Evolutionary conservation across 768 basidiomycete genomes (phyloP).

Genomic region (Lactarius psammicola): DNA sequence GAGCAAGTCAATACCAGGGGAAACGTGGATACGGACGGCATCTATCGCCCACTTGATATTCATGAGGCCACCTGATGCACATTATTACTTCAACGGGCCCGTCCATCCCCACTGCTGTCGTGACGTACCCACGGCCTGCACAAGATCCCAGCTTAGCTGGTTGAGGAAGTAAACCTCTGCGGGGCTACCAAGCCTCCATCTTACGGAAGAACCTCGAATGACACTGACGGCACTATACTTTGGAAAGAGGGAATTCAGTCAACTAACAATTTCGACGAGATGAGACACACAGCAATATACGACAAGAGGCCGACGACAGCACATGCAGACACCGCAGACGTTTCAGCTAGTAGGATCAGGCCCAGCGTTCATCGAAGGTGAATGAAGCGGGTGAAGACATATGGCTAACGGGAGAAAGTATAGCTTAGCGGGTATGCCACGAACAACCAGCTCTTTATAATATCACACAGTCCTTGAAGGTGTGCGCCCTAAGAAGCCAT

Average conservation of each 20-base stretch:
- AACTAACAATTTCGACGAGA: background rate
- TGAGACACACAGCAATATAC: slow-evolving; percentile 29
- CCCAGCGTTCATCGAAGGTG: slow-evolving; percentile 30
- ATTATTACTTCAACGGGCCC: background rate
- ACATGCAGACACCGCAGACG: slow-evolving; percentile 29
- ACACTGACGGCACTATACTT: slow-evolving; percentile 26
- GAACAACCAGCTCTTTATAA: background rate
- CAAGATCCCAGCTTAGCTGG: slow-evolving; percentile 31
- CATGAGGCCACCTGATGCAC: slow-evolving; percentile 37
- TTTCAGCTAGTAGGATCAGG: slow-evolving; percentile 29
- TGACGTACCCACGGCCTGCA: slow-evolving; percentile 30
- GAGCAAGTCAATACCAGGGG: background rate
- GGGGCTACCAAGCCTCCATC: slow-evolving; percentile 26
- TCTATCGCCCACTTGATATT: slow-evolving; percentile 37
- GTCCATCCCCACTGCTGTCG: background rate
- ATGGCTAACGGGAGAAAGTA: background rate
- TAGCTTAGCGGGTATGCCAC: background rate
- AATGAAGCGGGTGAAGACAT: slow-evolving; percentile 2
- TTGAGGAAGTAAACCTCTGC: slow-evolving; percentile 32
- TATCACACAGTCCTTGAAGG: background rate
- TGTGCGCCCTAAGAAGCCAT: background rate
- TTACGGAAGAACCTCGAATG: slow-evolving; percentile 12
- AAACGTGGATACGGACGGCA: slow-evolving; percentile 31
- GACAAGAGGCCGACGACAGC: slow-evolving; percentile 27
- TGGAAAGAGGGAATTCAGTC: background rate